Conservation (phyloP, 192 early-diverging fungal genomes). For the Coemansia sp. region DNA sequence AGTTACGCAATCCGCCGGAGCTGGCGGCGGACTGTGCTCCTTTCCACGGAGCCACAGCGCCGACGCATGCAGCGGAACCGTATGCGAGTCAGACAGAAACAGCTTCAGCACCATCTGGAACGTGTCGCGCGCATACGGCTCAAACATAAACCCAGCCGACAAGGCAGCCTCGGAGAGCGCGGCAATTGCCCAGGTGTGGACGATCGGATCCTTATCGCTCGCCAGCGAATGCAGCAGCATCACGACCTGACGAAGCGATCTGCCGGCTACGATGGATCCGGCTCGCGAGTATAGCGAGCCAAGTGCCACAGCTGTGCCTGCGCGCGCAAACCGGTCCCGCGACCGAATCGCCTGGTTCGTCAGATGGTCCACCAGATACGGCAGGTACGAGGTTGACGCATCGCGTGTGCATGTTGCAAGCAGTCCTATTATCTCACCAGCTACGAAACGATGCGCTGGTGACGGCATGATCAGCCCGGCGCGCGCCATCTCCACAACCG, state of each 20-base stretch:
- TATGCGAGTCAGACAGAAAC: conserved; percentile 84
- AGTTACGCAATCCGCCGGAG: conserved; percentile 2
- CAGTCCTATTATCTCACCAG: conserved; percentile 81
- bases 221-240: conserved; percentile 88
- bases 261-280: conserved; percentile 82
- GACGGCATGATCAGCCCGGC: conserved; percentile 69
- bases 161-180: conserved; percentile 82
- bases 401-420: conserved; percentile 57
- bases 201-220: conserved; percentile 87
- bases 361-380: conserved; percentile 43
- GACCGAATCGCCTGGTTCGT: conserved; percentile 77
- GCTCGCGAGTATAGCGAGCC: conserved; percentile 86
- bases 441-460: conserved; percentile 68
- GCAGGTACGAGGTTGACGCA: conserved; percentile 31
- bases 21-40: conserved; percentile 17
- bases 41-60: conserved; percentile 40
- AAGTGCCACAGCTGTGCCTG: conserved; percentile 87
- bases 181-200: conserved; percentile 91
- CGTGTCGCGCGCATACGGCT: conserved; percentile 83
- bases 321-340: conserved; percentile 90
- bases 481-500: conserved; percentile 34
- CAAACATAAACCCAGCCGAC: conserved; percentile 90
- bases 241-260: conserved; percentile 83
- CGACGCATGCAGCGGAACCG: conserved; percentile 50
- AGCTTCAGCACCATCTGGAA: conserved; percentile 86